Base-by-base conservation (phyloP, 495 filamentous ascomycete genomes). In the Aspergillus leporis region DNA sequence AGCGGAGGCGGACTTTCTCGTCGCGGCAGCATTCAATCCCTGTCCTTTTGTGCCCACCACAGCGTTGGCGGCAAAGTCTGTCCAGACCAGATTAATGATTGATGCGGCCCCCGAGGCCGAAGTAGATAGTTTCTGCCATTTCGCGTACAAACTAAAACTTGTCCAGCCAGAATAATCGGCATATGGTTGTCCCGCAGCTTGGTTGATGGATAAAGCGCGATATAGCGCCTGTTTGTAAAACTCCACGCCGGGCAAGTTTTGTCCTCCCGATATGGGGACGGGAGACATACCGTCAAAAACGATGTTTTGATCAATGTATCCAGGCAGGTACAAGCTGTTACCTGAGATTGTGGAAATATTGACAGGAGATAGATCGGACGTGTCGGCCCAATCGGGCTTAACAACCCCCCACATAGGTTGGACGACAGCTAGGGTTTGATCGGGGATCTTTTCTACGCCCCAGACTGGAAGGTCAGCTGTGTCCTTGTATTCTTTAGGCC, bases 71-170 rank as follows among this genome's bases (percentile, higher is more conserved):
- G 72, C 63, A 3, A 70, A 28, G 50, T 81, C 76, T 0, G 77
- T 77, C 68, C 70, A 80, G 31, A 79, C 68, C 0, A 77, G 64
- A 48, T 80, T 74, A 4, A 73, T 48, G 38, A 80, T 80, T 22
- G 25, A 5, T 70, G 46, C 14, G 47, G 41, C 22, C 23, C 21
- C 25, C n/a, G 16, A 22, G 1, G 16, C 52, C 25, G 32, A 68
- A 41, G 32, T 21, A 13, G 40, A 64, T 56, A 53, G 66, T n/a
- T 10, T 28, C 21, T 41, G 45, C 51, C 45, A 69, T 38, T 50
- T 64, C 4, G 47, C 47, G 12, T 32, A 53, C 19, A 55, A 47
- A 38, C 59, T 30, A 0, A 30, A 14, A 14, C 32, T 51, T 5
- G 51, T 50, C 3, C 1, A 12, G 3, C 55, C 61, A n/a, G 43